Evolutionary conservation across 2,329 filamentous ascomycete species (phyloP).

Genomic region (Colletotrichum tropicicola): DNA sequence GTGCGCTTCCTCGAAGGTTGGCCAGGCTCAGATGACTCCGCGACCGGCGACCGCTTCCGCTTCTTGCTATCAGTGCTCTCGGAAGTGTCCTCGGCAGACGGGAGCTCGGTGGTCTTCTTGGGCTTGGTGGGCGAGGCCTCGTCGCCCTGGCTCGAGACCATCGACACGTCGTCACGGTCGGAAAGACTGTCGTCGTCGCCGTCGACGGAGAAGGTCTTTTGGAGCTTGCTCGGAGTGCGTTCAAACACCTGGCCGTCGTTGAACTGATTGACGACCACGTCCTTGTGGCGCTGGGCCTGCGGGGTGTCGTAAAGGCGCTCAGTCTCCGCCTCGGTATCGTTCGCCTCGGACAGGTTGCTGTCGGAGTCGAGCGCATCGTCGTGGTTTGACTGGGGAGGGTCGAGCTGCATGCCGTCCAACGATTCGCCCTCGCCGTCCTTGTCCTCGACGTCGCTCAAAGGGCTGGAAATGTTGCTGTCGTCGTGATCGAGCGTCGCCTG

Average conservation of each 20-base stretch:
- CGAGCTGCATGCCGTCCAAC: slow-evolving; percentile 65
- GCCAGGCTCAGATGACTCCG: slow-evolving; percentile 54
- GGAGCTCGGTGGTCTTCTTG: slow-evolving; percentile 34
- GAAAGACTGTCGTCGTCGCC: slow-evolving; percentile 50
- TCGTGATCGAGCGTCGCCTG: slow-evolving; percentile 59
- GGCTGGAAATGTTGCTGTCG: slow-evolving; percentile 84
- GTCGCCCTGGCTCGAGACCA: slow-evolving; percentile 47
- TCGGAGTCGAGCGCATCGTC: slow-evolving; percentile 52
- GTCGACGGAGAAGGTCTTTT: slow-evolving; percentile 53
- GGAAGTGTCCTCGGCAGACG: slow-evolving; percentile 41
- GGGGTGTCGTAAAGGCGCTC: slow-evolving; percentile 93
- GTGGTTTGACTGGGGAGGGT: slow-evolving; percentile 33
- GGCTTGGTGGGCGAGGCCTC: slow-evolving; percentile 47
- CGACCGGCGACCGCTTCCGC: slow-evolving; percentile 57
- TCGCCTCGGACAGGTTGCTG: slow-evolving; percentile 66
- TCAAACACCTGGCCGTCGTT: slow-evolving; percentile 65
- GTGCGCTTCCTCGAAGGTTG: slow-evolving; percentile 63
- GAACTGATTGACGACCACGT: slow-evolving; percentile 67
- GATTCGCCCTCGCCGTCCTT: slow-evolving; percentile 76
- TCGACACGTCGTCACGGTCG: slow-evolving; percentile 50
- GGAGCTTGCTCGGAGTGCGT: slow-evolving; percentile 81
- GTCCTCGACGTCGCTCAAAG: slow-evolving; percentile 91
- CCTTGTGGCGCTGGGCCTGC: slow-evolving; percentile 68
- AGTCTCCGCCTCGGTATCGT: slow-evolving; percentile 89
- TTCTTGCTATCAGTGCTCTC: slow-evolving; percentile 54